A percentile compares a stretch with the other conserved stretches of the same genome.
Conservation (phyloP, 495 filamentous ascomycete genomes). For the Delitschia confertaspora region DNA sequence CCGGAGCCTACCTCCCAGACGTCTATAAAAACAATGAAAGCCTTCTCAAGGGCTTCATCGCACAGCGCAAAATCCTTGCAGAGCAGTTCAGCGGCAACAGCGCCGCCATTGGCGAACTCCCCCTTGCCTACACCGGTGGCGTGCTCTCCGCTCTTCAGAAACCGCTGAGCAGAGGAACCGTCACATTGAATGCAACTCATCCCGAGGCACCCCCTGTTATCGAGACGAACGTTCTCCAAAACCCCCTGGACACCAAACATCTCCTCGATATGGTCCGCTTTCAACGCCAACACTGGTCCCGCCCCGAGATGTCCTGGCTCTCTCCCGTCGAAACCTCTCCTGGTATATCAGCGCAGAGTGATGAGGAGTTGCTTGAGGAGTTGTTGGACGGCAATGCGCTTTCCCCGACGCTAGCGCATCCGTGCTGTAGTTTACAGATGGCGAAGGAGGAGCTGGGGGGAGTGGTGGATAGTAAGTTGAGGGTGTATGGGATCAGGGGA, state of each 20-base stretch:
- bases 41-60: constrained; percentile 10
- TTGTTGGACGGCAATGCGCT: constrained; percentile 2
- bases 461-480: constrained; percentile 17
- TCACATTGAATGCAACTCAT: constrained; percentile 12
- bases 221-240: constrained; percentile 8
- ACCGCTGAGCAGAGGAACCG: constrained; percentile 9
- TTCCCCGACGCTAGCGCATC: constrained; percentile 10
- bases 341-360: constrained; percentile 10
- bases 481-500: constrained; percentile 16
- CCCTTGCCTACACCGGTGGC: constrained; percentile 1
- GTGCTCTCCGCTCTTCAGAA: constrained; percentile 8
- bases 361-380: constrained; percentile 7
- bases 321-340: constrained; percentile 9
- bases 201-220: constrained; percentile 16
- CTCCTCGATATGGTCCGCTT: constrained; percentile 9
- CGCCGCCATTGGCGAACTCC: constrained; percentile 8
- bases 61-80: constrained; percentile 11
- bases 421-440: too few species aligned
- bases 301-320: constrained; percentile 7
- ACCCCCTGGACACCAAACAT: constrained; percentile 12
- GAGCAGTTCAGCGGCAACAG: constrained; percentile 1
- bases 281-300: constrained; percentile 8
- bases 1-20: constrained; percentile 6
- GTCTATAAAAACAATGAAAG: constrained; percentile 9
- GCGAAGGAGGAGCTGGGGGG: too few species aligned